phyloP scores from a whole-genome alignment of 306 rosid species.

The Lablab purpureus region DNA sequence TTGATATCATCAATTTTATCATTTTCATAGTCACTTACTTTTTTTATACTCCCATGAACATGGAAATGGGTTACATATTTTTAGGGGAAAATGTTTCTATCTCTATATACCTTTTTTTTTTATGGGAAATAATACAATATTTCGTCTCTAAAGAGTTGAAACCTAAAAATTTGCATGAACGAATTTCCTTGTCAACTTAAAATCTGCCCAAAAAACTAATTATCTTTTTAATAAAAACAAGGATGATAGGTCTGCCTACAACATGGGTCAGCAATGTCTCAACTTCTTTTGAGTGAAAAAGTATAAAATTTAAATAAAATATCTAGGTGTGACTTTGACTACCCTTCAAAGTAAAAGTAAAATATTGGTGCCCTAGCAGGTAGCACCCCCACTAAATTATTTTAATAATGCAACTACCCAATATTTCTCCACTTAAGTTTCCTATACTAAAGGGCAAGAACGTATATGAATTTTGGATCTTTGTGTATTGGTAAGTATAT shows the following conservation, averaged over 20 bases:
- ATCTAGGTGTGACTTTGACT: neutral
- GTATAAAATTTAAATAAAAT: neutral
- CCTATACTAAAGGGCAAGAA: neutral
- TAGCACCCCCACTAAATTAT: neutral
- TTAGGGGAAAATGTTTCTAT: neutral
- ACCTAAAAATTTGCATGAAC: neutral
- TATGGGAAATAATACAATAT: neutral
- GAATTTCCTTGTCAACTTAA: constrained; percentile 7
- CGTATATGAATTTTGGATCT: neutral
- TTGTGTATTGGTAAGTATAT: neutral
- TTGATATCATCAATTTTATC: constrained; percentile 37
- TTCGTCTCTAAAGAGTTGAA: neutral
- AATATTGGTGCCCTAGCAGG: constrained; percentile 11
- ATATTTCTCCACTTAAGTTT: neutral
- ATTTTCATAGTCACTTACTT: neutral
- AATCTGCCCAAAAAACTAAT: neutral
- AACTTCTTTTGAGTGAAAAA: neutral
- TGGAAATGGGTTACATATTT: neutral
- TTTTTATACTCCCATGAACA: neutral
- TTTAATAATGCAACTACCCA: constrained; percentile 9
- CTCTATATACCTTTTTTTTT: neutral
- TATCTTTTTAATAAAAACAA: neutral
- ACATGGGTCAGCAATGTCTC: constrained; percentile 7
- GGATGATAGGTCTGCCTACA: neutral
- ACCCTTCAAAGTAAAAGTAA: neutral